phyloP scores from a whole-genome alignment of 257 asterid genomes.

The Salvia miltiorrhiza region DNA sequence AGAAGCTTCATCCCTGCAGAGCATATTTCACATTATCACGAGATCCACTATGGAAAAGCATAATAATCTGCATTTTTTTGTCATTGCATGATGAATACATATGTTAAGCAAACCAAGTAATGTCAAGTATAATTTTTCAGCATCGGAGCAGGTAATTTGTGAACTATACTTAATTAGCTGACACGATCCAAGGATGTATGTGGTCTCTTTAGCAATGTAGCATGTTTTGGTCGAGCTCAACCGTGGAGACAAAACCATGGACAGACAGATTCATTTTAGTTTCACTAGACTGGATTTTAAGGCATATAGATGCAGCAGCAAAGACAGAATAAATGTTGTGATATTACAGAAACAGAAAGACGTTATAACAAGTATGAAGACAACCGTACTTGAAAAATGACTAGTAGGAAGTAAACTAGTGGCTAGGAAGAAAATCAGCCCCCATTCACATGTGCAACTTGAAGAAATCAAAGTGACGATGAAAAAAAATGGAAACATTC shows the following conservation, averaged over 20 bases:
- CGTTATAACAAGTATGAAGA: neutral
- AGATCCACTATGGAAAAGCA: neutral
- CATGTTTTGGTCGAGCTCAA: neutral
- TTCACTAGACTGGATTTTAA: neutral
- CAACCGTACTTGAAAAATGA: neutral
- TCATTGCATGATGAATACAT: neutral
- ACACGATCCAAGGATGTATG: neutral
- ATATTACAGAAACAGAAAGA: neutral
- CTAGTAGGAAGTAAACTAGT: neutral
- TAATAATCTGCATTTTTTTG: neutral
- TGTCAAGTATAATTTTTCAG: neutral
- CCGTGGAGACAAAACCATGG: neutral
- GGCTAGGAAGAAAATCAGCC: neutral
- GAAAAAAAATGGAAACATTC: neutral
- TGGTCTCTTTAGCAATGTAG: neutral
- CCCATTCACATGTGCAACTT: neutral
- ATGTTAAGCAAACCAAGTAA: neutral
- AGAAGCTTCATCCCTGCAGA: slow-evolving; percentile 66
- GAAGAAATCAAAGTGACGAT: neutral
- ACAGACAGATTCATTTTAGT: neutral
- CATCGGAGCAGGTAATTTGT: neutral
- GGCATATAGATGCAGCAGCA: neutral
- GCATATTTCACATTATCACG: neutral
- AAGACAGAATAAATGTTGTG: neutral
- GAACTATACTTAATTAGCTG: neutral